phyloP scores from a whole-genome alignment of 108 stramenopile genomes.

The Licmophora abbreviata region DNA sequence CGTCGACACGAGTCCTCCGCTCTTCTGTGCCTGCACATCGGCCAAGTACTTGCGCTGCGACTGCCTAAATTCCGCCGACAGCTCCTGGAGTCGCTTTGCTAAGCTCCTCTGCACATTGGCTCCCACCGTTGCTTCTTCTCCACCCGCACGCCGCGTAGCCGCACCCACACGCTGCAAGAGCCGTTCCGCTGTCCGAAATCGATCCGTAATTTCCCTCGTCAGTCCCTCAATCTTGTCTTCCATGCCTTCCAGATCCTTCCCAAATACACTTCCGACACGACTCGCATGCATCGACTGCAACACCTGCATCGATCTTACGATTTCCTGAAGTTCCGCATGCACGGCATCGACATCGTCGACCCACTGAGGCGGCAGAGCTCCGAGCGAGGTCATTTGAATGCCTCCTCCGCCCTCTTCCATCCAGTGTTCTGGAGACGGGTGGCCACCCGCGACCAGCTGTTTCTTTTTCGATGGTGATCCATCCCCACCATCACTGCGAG shows the following conservation, averaged over 20 bases:
- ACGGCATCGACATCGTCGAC: slow-evolving; percentile 78
- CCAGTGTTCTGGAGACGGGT: slow-evolving; percentile 15
- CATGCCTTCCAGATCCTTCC: slow-evolving; percentile 78
- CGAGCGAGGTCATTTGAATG: slow-evolving; percentile 30
- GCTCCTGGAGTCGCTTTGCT: slow-evolving; percentile 91
- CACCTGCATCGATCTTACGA: slow-evolving; percentile 74
- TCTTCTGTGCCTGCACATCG: slow-evolving; percentile 87
- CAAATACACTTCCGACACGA: slow-evolving; percentile 87
- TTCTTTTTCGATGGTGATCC: background rate
- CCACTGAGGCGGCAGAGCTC: slow-evolving; percentile 70
- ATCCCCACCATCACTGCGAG: background rate
- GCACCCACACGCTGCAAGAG: slow-evolving; percentile 67
- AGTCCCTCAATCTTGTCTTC: slow-evolving; percentile 81
- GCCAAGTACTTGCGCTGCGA: slow-evolving; percentile 93
- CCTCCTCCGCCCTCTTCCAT: slow-evolving; percentile 61
- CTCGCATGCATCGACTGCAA: slow-evolving; percentile 83
- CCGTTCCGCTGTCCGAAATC: slow-evolving; percentile 86
- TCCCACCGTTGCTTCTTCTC: slow-evolving; percentile 79
- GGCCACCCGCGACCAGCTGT: slow-evolving; percentile 15
- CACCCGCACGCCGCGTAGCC: slow-evolving; percentile 69
- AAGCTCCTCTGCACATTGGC: slow-evolving; percentile 84
- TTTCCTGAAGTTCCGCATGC: slow-evolving; percentile 64
- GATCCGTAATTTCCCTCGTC: slow-evolving; percentile 80
- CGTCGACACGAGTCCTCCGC: slow-evolving; percentile 44
- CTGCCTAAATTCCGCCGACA: slow-evolving; percentile 84